Evolutionary conservation across 2,329 filamentous ascomycete species (phyloP), one percentile per base, ranked within the genome.

Genomic region (Aspergillus sp.): DNA sequence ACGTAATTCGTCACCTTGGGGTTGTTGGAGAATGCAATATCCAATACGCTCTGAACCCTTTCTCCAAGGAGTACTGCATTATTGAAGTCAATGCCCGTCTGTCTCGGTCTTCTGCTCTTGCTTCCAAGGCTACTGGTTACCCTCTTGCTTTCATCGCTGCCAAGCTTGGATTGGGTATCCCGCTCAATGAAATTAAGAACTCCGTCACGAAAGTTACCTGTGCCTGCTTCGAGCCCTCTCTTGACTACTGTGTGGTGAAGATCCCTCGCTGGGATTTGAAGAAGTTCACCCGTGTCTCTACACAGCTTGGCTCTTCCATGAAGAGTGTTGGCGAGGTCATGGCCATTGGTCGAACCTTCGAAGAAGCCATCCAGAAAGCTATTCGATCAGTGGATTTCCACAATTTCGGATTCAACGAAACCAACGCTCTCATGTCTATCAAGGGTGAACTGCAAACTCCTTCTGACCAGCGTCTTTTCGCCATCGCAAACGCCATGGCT

Each of bases 301-400:
- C 93, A 1, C 89, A 96, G 71, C 88, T 99, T 23, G 93, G 93
- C 31, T 98, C 95, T 3, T 96, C 93, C 12, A 99, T 99, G 95
- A 99, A 98, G 88, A 96, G 91, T 84, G 93, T 99, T 53, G 95
- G 95, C 71, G 95, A 99, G 75, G 95, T 99, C 65, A 98, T 99
- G 95, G 93, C 90, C 70, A 97, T 99, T 66, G 95, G 95, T 57
- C 84, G 95, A 64, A 96, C 90, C 0, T 99, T 99, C 67, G 95
- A 99, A 77, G 95, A 99, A 78, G 95, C 95, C 8, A 96, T 99
- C 43, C 95, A 99, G 70, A 99, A 98, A 77, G 95, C 95, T 19
- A 99, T 99, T 68, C 89, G 95, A 51, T 88, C 91, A 41, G 93
- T 98, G 57, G 95, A 99, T 75, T 93, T 91, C 77, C 89, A 95